These are phyloP conservation scores for Colletotrichum sp. DNA, from an alignment of 2,329 filamentous ascomycete genomes.

Conservation along the genomic window DNA sequence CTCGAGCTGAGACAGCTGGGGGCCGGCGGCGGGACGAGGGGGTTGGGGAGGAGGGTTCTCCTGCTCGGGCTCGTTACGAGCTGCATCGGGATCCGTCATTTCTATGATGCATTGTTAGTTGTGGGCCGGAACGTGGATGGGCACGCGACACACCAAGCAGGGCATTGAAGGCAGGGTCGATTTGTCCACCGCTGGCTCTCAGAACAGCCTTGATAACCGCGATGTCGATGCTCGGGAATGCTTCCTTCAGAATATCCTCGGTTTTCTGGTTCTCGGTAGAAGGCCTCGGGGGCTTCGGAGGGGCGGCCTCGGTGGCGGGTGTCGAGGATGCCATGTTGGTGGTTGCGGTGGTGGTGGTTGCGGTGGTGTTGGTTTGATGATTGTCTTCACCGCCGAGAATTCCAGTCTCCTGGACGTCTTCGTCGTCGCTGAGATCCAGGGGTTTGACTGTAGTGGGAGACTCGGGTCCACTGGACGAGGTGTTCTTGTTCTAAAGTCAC, in stretches of 20 bases:
- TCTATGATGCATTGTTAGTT: conserved; percentile 46
- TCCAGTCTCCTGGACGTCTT: conserved; percentile 68
- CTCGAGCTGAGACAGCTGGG: conserved; percentile 79
- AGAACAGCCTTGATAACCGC: conserved; percentile 87
- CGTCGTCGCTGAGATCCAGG: conserved; percentile 70
- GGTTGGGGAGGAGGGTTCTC: conserved; percentile 78
- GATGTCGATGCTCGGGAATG: conserved; percentile 84
- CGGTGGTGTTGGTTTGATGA: conserved; percentile 27
- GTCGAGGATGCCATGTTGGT: conserved; percentile 39
- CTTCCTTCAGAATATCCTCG: conserved; percentile 87
- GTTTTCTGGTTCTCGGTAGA: conserved; percentile 83
- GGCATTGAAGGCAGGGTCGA: conserved; percentile 96
- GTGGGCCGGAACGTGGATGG: neutral
- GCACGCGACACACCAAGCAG: conserved; percentile 69
- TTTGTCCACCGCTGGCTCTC: conserved; percentile 81
- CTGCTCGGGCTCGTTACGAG: conserved; percentile 55
- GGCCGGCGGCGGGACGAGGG: conserved; percentile 70
- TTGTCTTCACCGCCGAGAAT: conserved; percentile 48
- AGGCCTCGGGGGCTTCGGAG: conserved; percentile 87
- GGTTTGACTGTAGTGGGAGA: conserved; percentile 70
- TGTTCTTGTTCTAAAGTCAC: conserved; percentile 45
- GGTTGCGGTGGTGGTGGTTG: conserved; percentile 30
- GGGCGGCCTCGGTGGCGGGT: conserved; percentile 38
- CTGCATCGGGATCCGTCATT: conserved; percentile 81
- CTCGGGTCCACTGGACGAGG: conserved; percentile 55